Base-by-base conservation (phyloP, 2,329 filamentous ascomycete genomes). In the Hansfordia pulvinata region DNA sequence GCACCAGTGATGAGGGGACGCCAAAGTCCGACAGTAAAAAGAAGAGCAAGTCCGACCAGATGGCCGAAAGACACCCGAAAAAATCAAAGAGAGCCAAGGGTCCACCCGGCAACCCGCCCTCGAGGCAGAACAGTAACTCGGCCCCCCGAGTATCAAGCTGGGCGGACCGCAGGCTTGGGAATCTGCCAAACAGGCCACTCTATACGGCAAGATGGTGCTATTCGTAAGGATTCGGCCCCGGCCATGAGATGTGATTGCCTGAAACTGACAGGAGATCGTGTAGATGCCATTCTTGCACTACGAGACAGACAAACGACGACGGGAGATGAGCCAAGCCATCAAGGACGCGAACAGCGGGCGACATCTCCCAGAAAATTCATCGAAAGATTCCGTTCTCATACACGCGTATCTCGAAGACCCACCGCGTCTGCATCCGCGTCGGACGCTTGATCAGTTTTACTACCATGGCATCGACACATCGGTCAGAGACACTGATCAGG, bases 221-320 rank as follows among this genome's bases (percentile, higher is more conserved):
- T 57, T 56, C 30, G 51, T 54, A 40, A 29, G 49, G 31, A 7
- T 20, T 16, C 16, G 17, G 10, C 17, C 6, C 6, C 8, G n/a
- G n/a, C 15, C 15, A n/a, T 20, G 4, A 23, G 14, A 10, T 11
- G 4, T 10, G 14, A 17, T 17, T n/a, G 11, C 11, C 19, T 35
- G 13, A 29, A 11, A 13, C 11, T 36, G 38, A 21, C 42, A 46
- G 33, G 41, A 53, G 30, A 44, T 47, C 21, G 32, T 49, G 5
- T 64, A 72, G 49, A 74, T 76, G 68, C 72, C 72, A 1, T 77
- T 74, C 37, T 48, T 77, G 4, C 71, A 76, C 40, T 76, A 74
- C 26, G 72, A 77, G 39, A 72, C 69, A 0, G 58, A 72, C 24
- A 52, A 60, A 25, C 51, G 59, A 10, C 54, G 68, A 8, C 51